Conservation (phyloP, 257 asterid species). For the Phtheirospermum japonicum region DNA sequence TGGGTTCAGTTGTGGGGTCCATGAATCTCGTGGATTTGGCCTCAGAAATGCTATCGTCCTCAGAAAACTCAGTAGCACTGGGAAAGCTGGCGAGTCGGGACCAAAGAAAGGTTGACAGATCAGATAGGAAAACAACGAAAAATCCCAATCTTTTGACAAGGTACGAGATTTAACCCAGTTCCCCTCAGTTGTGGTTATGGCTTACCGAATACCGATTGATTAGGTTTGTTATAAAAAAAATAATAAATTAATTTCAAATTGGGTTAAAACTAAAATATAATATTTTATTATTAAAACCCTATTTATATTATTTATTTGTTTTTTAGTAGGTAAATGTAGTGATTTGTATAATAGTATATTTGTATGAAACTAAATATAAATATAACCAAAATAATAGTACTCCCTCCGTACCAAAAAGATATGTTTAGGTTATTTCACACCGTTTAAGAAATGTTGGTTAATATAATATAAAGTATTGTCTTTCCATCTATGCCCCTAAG, state of each 20-base stretch:
- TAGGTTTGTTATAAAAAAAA: background rate
- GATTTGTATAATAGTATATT: too few relatives aligned
- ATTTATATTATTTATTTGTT: too few relatives aligned
- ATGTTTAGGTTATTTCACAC: too few relatives aligned
- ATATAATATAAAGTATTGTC: too few relatives aligned
- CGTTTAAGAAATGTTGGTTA: too few relatives aligned
- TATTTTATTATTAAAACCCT: too few relatives aligned
- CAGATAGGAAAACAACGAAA: slow-evolving; percentile 30
- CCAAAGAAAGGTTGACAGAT: slow-evolving; percentile 20
- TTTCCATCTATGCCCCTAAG: too few relatives aligned
- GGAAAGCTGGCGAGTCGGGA: slow-evolving; percentile 62
- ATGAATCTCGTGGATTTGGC: slow-evolving; percentile 52
- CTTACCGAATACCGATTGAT: background rate
- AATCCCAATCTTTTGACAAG: slow-evolving; percentile 36
- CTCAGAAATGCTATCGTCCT: slow-evolving; percentile 71
- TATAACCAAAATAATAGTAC: background rate
- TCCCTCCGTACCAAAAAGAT: too few relatives aligned
- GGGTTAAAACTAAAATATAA: background rate
- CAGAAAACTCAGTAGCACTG: slow-evolving; percentile 61
- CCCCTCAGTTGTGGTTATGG: background rate
- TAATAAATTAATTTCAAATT: background rate
- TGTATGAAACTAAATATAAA: too few relatives aligned
- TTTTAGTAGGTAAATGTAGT: background rate
- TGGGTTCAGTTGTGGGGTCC: slow-evolving; percentile 42
- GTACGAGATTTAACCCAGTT: slow-evolving; percentile 37